These are phyloP conservation scores for Boletus sp. DNA, from an alignment of 768 basidiomycete genomes.

Conservation along the genomic window DNA sequence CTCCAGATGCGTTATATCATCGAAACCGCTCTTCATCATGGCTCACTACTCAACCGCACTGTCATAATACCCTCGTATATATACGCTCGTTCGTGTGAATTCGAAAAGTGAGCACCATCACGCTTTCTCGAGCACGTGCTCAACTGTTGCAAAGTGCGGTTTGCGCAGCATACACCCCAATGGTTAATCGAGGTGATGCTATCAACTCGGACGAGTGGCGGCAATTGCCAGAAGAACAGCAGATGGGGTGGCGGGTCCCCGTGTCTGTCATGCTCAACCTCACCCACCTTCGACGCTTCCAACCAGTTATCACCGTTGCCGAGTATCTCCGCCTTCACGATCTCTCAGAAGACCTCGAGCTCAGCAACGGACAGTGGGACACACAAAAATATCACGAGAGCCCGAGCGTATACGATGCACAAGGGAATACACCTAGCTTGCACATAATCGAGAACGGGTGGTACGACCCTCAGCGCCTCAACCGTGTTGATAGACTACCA, in stretches of 20 bases:
- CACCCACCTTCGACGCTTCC: conserved; percentile 35
- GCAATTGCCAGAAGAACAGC: conserved; percentile 33
- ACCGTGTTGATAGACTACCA: conserved; percentile 38
- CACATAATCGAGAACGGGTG: conserved; percentile 37
- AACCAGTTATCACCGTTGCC: conserved; percentile 40
- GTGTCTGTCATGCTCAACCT: conserved; percentile 42
- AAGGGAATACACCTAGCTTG: conserved; percentile 24
- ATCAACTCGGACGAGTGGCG: conserved; percentile 42
- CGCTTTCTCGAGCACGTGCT: background rate
- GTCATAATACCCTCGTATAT: conserved; percentile 43
- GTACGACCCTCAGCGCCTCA: conserved; percentile 37
- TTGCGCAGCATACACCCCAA: conserved; percentile 40
- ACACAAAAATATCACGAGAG: conserved; percentile 32
- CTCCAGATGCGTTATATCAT: conserved; percentile 47
- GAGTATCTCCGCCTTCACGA: conserved; percentile 43
- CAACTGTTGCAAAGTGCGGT: conserved; percentile 23
- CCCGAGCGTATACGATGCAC: conserved; percentile 26
- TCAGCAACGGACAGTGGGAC: conserved; percentile 39
- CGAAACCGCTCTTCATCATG: conserved; percentile 43
- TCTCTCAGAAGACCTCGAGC: conserved; percentile 33
- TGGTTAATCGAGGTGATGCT: conserved; percentile 45
- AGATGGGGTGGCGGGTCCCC: conserved; percentile 36
- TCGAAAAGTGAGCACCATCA: conserved; percentile 15
- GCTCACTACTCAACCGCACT: conserved; percentile 41
- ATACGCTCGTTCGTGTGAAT: conserved; percentile 45